Evolutionary conservation across 139 green algal species (phyloP), one percentile per base, ranked within the genome.

Genomic region (Picochlorum sp.): DNA sequence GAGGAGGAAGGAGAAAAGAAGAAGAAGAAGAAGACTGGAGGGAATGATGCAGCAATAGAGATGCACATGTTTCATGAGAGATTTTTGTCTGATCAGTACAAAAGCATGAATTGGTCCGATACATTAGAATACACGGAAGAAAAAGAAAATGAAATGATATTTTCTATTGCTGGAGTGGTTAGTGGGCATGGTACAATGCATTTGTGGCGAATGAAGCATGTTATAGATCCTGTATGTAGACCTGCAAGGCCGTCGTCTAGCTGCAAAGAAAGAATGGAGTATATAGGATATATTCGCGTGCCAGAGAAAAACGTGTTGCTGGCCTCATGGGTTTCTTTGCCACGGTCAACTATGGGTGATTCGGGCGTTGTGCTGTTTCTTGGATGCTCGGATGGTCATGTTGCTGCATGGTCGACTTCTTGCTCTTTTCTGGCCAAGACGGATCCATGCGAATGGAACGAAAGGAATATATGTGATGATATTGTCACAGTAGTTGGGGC

Each of bases 131-230:
- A 5, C 13, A n/a, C 7, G 16, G 37, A 55, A 16, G 3, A 50
- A 51, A 24, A 28, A 31, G 12, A 53, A 28, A 53, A 12, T 31
- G 44, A 24, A 24, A 18, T 26, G 12, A 36, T 35, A 24, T 72
- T 57, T 55, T 64, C 57, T 52, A 36, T 68, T 29, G 33, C 69
- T 22, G 60, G 59, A 5, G 40, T 73, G 20, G 69, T 64, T 7
- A 65, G 53, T 45, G 70, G 76, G 45, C 47, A 56, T 10, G 69
- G 73, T 5, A 39, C 63, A 24, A 53, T 80, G 14, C 78, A 69
- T 70, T 36, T 80, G 28, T 80, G 73, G 73, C 39, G 59, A 13
- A 64, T 57, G 39, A 12, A 8, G 9, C 39, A 70, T 22, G 64
- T 62, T 29, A n/a, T n/a, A n/a, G n/a, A 43, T 24, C 20, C 18